Conservation (phyloP, 352 stramenopile species). For the Globisporangium radiosum region DNA sequence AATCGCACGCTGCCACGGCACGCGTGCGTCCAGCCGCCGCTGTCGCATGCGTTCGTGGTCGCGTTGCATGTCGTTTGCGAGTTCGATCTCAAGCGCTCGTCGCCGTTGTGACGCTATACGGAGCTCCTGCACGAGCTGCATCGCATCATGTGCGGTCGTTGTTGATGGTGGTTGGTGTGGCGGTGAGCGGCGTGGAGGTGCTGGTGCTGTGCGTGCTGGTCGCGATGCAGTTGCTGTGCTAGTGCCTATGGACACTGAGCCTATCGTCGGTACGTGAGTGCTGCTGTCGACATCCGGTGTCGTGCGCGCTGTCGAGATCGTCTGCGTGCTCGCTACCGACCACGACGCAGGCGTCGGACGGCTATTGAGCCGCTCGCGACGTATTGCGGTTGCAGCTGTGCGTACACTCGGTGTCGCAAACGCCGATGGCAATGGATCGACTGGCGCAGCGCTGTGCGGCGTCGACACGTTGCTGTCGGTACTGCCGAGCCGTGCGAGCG, state of each 20-base stretch:
- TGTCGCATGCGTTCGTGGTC: slow-evolving; percentile 15
- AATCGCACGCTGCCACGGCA: slow-evolving; percentile 31
- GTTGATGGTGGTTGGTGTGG: not conserved
- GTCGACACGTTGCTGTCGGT: not conserved
- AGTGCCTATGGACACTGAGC: too few relatives aligned
- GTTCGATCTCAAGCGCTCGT: slow-evolving; percentile 26
- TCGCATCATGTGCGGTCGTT: slow-evolving; percentile 14
- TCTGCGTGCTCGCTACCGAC: slow-evolving; percentile 8
- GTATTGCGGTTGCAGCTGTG: not conserved
- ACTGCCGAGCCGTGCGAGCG: slow-evolving; percentile 31
- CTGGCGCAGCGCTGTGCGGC: not conserved
- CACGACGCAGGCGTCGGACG: not conserved
- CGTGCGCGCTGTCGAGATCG: slow-evolving; percentile 6
- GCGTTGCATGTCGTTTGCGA: slow-evolving; percentile 24
- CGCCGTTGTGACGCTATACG: slow-evolving; percentile 22
- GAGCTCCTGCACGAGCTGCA: slow-evolving; percentile 33
- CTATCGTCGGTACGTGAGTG: too few relatives aligned
- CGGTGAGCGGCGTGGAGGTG: too few relatives aligned
- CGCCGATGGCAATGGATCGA: not conserved
- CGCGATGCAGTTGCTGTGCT: too few relatives aligned
- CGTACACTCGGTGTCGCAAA: slow-evolving; percentile 5
- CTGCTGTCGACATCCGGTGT: not conserved
- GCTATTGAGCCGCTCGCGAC: not conserved
- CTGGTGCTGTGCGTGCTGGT: not conserved
- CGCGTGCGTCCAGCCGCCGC: slow-evolving; percentile 3